phyloP scores from a whole-genome alignment of 768 basidiomycete species.

The Galerina marginata region DNA sequence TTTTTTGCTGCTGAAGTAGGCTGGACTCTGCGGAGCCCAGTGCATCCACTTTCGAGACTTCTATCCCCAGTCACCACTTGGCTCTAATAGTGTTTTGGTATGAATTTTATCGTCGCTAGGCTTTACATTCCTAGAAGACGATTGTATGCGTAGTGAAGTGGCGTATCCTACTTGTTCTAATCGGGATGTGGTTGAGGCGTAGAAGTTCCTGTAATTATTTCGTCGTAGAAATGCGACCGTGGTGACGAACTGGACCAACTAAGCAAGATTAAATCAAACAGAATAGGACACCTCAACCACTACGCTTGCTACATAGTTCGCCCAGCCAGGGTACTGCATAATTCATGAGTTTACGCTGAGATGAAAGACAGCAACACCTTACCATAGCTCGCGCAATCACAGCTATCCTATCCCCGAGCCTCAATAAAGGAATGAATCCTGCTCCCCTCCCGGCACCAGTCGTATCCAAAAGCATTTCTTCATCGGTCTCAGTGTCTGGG shows the following conservation, averaged over 20 bases:
- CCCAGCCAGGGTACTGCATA: slow-evolving; percentile 10
- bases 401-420: slow-evolving; percentile 6
- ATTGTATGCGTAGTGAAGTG: no score
- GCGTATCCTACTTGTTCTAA: no score
- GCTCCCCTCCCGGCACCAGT: slow-evolving; percentile 12
- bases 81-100: no score
- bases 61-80: no score
- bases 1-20: neutral
- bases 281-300: slow-evolving; percentile 11
- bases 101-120: no score
- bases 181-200: no score
- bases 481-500: slow-evolving; percentile 3
- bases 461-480: slow-evolving; percentile 6
- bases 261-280: neutral
- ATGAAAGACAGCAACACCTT: neutral
- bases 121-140: no score
- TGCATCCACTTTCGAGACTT: no score
- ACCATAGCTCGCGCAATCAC: slow-evolving; percentile 9
- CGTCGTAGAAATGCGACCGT: no score
- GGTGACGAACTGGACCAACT: neutral
- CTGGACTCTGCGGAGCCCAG: neutral
- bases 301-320: neutral
- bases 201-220: no score
- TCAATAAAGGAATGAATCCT: slow-evolving; percentile 6
- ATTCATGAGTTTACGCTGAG: neutral